A percentile compares a stretch with the other conserved stretches of the same genome.
phyloP scores from a whole-genome alignment of 345 rosid species.

The Abelmoschus esculentus region DNA sequence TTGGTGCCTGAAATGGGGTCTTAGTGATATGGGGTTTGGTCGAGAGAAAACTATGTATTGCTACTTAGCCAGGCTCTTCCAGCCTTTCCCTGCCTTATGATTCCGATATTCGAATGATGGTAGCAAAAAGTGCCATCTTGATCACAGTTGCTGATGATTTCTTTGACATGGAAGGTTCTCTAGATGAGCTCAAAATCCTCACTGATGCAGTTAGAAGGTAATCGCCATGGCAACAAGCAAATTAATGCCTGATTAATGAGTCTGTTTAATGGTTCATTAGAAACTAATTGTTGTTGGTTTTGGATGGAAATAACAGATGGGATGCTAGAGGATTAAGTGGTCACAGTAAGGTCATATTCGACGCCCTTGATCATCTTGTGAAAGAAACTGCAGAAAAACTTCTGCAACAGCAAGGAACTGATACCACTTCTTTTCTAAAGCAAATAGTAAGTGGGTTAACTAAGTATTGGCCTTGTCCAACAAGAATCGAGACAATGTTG shows the following conservation, averaged over 20 bases:
- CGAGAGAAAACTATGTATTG: conserved; percentile 53
- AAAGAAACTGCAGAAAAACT: conserved; percentile 24
- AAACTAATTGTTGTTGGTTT: background rate
- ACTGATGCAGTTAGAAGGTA: conserved; percentile 45
- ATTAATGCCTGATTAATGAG: background rate
- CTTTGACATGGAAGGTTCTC: conserved; percentile 47
- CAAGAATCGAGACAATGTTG: background rate
- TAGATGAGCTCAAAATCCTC: conserved; percentile 38
- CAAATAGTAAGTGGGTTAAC: conserved; percentile 28
- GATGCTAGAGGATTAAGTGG: conserved; percentile 38
- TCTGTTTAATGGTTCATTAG: background rate
- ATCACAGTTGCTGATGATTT: conserved; percentile 65
- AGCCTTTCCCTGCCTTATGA: conserved; percentile 30
- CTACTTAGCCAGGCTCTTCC: conserved; percentile 44
- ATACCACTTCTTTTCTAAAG: conserved; percentile 30
- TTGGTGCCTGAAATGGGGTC: conserved; percentile 46
- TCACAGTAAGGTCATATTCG: conserved; percentile 37
- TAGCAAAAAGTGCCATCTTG: conserved; percentile 39
- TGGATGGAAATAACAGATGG: conserved; percentile 36
- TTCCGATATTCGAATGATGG: conserved; percentile 24
- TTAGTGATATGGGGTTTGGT: conserved; percentile 51
- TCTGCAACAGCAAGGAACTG: conserved; percentile 21
- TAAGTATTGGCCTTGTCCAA: too few relatives aligned
- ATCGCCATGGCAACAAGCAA: background rate
- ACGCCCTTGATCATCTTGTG: conserved; percentile 42